Base-by-base conservation (phyloP, 768 basidiomycete species). In the Paxillus ammoniavirescens region DNA sequence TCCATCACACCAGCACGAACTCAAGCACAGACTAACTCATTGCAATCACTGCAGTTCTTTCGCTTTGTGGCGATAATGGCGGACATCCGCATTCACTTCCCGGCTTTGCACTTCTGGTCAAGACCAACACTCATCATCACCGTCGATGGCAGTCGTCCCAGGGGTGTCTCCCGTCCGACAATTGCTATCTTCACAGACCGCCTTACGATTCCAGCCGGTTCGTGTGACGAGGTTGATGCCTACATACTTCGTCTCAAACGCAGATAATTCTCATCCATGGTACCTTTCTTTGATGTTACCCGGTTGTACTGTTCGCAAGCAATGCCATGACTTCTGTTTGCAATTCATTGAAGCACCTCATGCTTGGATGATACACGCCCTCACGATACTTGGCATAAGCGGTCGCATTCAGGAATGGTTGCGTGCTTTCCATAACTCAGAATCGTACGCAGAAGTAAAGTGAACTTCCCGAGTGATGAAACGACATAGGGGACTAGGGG, bases 1-100 rank as follows among this genome's bases (percentile, higher is more conserved):
- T 42, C 49, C 36, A 47, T 51, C 53, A 42, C 53, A 54, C 56
- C 43, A 47, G 50, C 48, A 43, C 44, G 47, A 46, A 49, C 55
- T 36, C 55, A 50, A 31, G 13, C 42, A 59, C 49, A 63, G 53
- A 42, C 49, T 48, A 56, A 60, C 57, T 43, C 65, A 62, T 57
- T 26, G 52, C 40, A 56, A 46, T 42, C 30, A 45, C 47, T 40
- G 50, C 55, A 53, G 60, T 62, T 59, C 35, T 50, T 31, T 61
- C 64, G 64, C 65, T 59, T 41, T 31, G 33, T 47, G 40, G 65
- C 57, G 59, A 65, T 54, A 41, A 51, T 53, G 44, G 63, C 57
- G 65, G 53, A 48, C 54, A 30, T 50, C 37, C 54, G 63, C 58
- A 62, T 33, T 47, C 46, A 56, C 64, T 57, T 58, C 45, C 51